Conservation (phyloP, 1,284 basidiomycete genomes). For the Pyrrhoderma noxium region DNA sequence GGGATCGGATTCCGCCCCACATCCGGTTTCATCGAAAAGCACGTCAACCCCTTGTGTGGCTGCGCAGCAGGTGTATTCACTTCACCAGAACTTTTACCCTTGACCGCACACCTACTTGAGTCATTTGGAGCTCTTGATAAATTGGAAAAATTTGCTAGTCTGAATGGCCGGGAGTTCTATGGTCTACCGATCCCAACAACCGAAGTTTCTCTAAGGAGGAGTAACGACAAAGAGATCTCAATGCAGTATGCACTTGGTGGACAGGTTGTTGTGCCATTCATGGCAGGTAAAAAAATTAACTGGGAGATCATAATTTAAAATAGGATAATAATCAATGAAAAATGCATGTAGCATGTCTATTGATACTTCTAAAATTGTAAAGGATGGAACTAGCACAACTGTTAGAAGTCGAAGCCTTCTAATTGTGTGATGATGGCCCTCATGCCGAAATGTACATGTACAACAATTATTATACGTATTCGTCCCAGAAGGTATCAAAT, state of each 20-base stretch:
- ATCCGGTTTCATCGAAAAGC: slow-evolving; percentile 77
- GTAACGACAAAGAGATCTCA: slow-evolving; percentile 38
- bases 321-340: background rate
- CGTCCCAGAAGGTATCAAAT: no score
- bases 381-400: no score
- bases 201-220: slow-evolving; percentile 32
- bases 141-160: slow-evolving; percentile 73
- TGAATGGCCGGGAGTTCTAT: slow-evolving; percentile 79
- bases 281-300: slow-evolving; percentile 76
- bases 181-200: slow-evolving; percentile 30
- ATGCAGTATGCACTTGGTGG: slow-evolving; percentile 44
- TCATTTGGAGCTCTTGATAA: slow-evolving; percentile 79
- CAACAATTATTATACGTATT: no score
- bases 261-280: slow-evolving; percentile 80
- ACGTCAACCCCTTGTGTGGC: slow-evolving; percentile 62
- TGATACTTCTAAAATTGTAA: no score
- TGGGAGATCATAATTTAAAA: slow-evolving; percentile 62
- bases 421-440: no score
- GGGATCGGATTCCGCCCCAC: slow-evolving; percentile 96
- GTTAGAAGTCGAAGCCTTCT: no score
- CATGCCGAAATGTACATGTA: no score
- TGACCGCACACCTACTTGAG: slow-evolving; percentile 81
- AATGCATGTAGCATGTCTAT: background rate
- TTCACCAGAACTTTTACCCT: slow-evolving; percentile 81
- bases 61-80: slow-evolving; percentile 96